phyloP scores from a whole-genome alignment of 441 rosid species.

The Capsella rubella region DNA sequence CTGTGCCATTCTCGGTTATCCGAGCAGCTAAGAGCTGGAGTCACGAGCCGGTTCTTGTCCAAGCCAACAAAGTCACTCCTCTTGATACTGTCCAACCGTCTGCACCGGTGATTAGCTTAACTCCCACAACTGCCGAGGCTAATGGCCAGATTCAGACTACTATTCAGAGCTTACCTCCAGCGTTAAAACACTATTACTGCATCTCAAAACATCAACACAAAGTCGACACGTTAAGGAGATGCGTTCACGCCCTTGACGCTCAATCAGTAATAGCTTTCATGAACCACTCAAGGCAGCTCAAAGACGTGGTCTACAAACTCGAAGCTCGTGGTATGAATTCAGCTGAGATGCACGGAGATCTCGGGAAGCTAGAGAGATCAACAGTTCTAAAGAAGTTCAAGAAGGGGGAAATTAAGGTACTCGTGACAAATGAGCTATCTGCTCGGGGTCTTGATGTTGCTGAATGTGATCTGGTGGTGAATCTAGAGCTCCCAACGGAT shows the following conservation, averaged over 20 bases:
- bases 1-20: conserved; percentile 86
- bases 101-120: conserved; percentile 54
- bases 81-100: conserved; percentile 63
- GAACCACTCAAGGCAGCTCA: conserved; percentile 87
- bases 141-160: conserved; percentile 57
- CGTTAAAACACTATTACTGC: conserved; percentile 77
- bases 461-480: conserved; percentile 90
- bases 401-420: conserved; percentile 75
- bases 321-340: conserved; percentile 86
- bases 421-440: conserved; percentile 90
- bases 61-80: conserved; percentile 65
- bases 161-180: conserved; percentile 78
- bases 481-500: conserved; percentile 81
- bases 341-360: conserved; percentile 92
- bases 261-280: conserved; percentile 85
- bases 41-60: conserved; percentile 75
- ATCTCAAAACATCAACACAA: conserved; percentile 84
- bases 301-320: conserved; percentile 88
- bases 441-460: conserved; percentile 93
- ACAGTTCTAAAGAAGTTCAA: conserved; percentile 81
- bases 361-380: conserved; percentile 90
- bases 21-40: conserved; percentile 94
- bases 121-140: conserved; percentile 50
- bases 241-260: conserved; percentile 89
- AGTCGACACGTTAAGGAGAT: conserved; percentile 80